Evolutionary conservation across 805 yeast species (phyloP), one percentile per base, ranked within the genome.

Genomic region (Jamesozyma spencerorum): DNA sequence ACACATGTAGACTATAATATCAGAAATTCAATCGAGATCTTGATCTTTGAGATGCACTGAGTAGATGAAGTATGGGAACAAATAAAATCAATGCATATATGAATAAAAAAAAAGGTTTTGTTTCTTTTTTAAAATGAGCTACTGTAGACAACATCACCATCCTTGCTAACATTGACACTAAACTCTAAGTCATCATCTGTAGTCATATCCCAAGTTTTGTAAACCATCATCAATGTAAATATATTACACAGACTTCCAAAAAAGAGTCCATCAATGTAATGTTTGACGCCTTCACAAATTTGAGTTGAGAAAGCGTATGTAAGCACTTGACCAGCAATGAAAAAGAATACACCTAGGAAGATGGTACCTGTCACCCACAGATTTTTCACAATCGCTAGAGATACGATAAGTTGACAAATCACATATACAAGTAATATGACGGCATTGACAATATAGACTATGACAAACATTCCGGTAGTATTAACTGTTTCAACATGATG

Each of bases 131-230:
- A 34, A 27, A 35, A 45, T 17, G 34, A 22, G 20, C 39, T 42
- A 17, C 36, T 40, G 31, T 53, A 54, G 17, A 50, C 38, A 34
- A 63, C 55, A 18, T 58, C 64, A 32, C 66, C 68, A 15, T 63
- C 67, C 46, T 69, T 75, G 43, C 66, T 66, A 30, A 68, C 67
- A 43, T 77, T 71, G 38, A 85, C 92, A 37, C 86, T 77, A 62
- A 90, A 92, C 64, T 90, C 98, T 51, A 90, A 77, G 60, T 92
- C 97, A 54, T 90, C 97, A 42, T 80, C 78, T 11, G 97, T 92
- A 39, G 90, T 81, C 74, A 88, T 86, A 55, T 88, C 97, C 96
- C 97, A 90, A 51, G 79, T 85, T 64, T 92, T 88, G 69, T 87
- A 90, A 38, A 90, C 70, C 97, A 92, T 90, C 95, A 92, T 87